These are phyloP conservation scores for Microdochium trichocladiopsis DNA, from an alignment of 2,329 filamentous ascomycete genomes.

Conservation along the genomic window DNA sequence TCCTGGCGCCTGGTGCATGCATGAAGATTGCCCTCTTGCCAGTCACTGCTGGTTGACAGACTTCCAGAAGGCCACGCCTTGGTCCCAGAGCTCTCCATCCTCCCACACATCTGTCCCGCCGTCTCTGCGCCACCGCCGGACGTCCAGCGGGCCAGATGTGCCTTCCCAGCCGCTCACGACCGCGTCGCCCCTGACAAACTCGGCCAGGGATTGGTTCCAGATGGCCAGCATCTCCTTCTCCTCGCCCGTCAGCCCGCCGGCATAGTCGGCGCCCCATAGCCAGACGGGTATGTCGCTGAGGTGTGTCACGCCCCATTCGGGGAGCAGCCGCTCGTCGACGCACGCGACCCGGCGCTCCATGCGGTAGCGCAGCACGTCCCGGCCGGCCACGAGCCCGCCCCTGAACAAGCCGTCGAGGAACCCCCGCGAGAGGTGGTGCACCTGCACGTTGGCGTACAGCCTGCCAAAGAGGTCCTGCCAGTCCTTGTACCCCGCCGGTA, in stretches of 20 bases:
- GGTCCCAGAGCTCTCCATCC: background rate
- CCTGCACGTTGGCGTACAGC: slow-evolving; percentile 5
- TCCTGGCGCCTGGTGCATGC: too few species aligned
- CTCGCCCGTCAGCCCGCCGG: slow-evolving; percentile 1
- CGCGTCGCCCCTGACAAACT: slow-evolving; percentile 2
- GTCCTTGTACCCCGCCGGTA: slow-evolving; percentile 2
- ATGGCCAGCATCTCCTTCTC: slow-evolving; percentile 2
- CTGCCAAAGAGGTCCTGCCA: slow-evolving; percentile 6
- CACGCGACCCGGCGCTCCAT: slow-evolving; percentile 6
- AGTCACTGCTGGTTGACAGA: background rate
- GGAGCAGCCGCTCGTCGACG: background rate
- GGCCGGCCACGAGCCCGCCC: slow-evolving; percentile 2
- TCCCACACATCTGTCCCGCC: background rate
- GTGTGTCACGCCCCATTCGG: slow-evolving; percentile 6
- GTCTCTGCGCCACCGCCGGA: background rate
- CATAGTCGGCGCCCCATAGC: slow-evolving; percentile 5
- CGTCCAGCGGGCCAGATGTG: too few species aligned
- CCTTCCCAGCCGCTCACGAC: too few species aligned
- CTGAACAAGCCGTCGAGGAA: slow-evolving; percentile 2
- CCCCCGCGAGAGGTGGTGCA: slow-evolving; percentile 4
- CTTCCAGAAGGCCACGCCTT: background rate
- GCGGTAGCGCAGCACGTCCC: slow-evolving; percentile 5
- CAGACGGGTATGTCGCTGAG: slow-evolving; percentile 6
- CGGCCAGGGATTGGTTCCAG: slow-evolving; percentile 5
- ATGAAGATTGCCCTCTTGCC: too few species aligned